Evolutionary conservation across 2,329 filamentous ascomycete genomes (phyloP).

Genomic region (Xylaria sp.): DNA sequence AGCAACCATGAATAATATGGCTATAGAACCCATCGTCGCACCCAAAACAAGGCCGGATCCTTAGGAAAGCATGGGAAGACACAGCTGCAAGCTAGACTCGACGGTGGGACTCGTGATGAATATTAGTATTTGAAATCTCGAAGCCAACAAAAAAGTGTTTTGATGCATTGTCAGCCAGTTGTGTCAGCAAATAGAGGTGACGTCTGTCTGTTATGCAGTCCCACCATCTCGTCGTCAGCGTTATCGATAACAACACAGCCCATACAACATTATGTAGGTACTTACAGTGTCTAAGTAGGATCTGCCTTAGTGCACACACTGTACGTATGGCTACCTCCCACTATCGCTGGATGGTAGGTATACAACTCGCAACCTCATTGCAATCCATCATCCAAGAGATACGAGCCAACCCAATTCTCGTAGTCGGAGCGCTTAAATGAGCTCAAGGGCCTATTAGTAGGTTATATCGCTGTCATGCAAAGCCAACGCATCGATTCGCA

Average conservation of each 20-base stretch:
- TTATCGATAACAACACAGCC: constrained; percentile 20
- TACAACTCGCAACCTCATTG: no score
- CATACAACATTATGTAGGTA: no score
- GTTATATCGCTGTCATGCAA: not conserved
- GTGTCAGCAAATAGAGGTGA: constrained; percentile 25
- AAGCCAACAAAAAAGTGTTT: not conserved
- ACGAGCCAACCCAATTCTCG: not conserved
- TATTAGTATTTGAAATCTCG: not conserved
- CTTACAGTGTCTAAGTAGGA: no score
- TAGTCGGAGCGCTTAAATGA: not conserved
- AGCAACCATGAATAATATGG: constrained; percentile 25
- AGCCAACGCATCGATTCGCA: not conserved
- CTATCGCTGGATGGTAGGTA: no score
- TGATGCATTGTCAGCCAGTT: not conserved
- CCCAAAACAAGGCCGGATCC: constrained; percentile 2
- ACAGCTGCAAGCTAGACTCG: not conserved
- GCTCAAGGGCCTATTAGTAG: not conserved
- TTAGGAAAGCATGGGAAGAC: constrained; percentile 5
- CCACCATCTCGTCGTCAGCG: not conserved
- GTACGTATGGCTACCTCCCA: not conserved
- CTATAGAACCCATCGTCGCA: constrained; percentile 32
- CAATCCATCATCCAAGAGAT: not conserved
- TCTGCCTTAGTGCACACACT: no score
- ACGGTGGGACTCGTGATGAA: not conserved
- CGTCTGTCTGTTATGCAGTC: constrained; percentile 18